Base-by-base conservation (phyloP, 164 flowering plant species). In the Magnolia changhungtana region DNA sequence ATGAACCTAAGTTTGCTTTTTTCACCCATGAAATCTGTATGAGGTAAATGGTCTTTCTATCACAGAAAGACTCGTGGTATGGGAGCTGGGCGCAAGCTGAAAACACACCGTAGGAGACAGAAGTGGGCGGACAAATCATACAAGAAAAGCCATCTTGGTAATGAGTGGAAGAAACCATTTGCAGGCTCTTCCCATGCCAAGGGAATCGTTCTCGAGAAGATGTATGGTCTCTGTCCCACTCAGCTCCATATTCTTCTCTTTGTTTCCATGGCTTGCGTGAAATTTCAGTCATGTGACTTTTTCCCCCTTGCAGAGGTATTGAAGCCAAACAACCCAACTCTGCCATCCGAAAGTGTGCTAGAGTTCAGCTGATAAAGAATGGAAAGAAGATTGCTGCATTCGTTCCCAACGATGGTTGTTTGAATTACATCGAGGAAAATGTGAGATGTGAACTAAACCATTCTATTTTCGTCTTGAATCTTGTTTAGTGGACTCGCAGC, bases 301-400 rank as follows among this genome's bases (percentile, higher is more conserved):
- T n/a, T 72, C 50, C 11, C 14, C 27, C 20, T 7, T 78, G 64
- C 84, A 88, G 91, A 58, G 91, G 91, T 0, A 88, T 88, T 87
- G 91, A 88, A 67, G 91, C 91, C 65, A 88, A 88, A 81, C 91
- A 88, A 83, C 91, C 91, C 0, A 88, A 88, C 91, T 88, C 89
- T 78, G 91, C 90, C 70, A 88, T 88, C 76, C 72, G 89, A 58
- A 88, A 88, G 51, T 88, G 91, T 80, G 91, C 91, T 64, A 75
- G 89, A 58, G 91, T 89, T 78, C 91, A 89, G 74, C 77, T 89
- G 72, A 89, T 89, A 52, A 89, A 89, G 74, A 89, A 89, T 58
- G 91, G 91, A 10, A 89, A 89, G 83, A 88, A 88, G 86, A 88
- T 87, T 77, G 91, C 91, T 51, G 89, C 91, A 21, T 88, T 88